Percentiles rank a stretch among this genome's conserved stretches.
These are phyloP conservation scores for Otatea glauca DNA, from an alignment of 176 grass and related monocot species.

Conservation along the genomic window DNA sequence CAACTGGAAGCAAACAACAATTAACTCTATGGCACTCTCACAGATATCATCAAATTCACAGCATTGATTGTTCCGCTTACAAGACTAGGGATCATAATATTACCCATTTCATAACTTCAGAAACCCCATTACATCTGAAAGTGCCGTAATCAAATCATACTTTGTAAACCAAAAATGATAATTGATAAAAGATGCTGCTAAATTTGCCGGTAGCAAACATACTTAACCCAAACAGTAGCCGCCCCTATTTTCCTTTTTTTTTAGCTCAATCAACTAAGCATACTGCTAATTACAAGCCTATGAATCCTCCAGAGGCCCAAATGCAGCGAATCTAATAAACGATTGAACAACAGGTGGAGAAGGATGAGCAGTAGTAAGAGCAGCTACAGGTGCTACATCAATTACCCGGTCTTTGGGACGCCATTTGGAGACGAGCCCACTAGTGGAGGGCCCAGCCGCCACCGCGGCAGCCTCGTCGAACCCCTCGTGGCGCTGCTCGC, in stretches of 20 bases:
- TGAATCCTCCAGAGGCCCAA: not conserved
- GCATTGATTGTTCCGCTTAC: not conserved
- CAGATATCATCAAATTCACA: not conserved
- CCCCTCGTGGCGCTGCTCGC: slow-evolving; percentile 79
- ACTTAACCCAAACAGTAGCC: not conserved
- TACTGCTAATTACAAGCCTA: not conserved
- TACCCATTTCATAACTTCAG: not conserved
- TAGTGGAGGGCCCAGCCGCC: slow-evolving; percentile 59
- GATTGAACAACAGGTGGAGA: slow-evolving; percentile 8
- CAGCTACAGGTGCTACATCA: not conserved
- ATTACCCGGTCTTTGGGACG: slow-evolving; percentile 90
- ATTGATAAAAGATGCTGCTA: slow-evolving; percentile 14
- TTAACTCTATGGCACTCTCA: not conserved
- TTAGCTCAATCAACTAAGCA: slow-evolving; percentile 21
- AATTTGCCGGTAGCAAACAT: not conserved
- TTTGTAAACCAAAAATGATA: not conserved
- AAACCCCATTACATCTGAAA: slow-evolving; percentile 14
- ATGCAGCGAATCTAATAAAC: not conserved
- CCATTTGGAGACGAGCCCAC: slow-evolving; percentile 93
- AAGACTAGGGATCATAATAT: not conserved
- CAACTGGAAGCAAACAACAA: not conserved
- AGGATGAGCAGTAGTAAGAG: not conserved
- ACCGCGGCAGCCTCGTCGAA: slow-evolving; percentile 66
- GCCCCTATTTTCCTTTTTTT: not conserved
- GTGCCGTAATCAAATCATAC: not conserved